A percentile compares a stretch with the other conserved stretches of the same genome.
These are phyloP conservation scores for Xylaria castorea DNA, from an alignment of 495 filamentous ascomycete species.

Conservation along the genomic window DNA sequence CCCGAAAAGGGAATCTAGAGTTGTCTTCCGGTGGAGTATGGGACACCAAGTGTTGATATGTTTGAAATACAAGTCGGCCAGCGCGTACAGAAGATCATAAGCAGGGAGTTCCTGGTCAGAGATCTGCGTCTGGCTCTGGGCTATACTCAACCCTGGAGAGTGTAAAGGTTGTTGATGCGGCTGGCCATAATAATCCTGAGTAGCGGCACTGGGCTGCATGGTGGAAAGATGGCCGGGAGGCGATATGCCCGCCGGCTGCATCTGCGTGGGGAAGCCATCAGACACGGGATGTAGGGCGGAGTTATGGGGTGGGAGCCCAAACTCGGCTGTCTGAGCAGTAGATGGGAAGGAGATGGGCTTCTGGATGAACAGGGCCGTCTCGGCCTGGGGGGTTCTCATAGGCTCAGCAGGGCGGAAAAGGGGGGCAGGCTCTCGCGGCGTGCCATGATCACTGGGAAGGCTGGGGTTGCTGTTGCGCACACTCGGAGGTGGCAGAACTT, in stretches of 20 bases:
- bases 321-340: constrained; percentile 42
- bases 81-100: constrained; percentile 79
- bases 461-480: constrained; percentile 50
- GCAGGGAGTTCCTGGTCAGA: constrained; percentile 80
- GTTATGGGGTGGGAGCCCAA: constrained; percentile 42
- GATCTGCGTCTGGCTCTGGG: constrained; percentile 47
- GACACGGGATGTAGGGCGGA: constrained; percentile 39
- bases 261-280: constrained; percentile 44
- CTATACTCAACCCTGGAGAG: constrained; percentile 52
- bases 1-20: constrained; percentile 82
- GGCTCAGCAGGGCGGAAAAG: constrained; percentile 48
- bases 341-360: constrained; percentile 57
- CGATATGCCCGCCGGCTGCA: constrained; percentile 46
- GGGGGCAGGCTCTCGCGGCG: constrained; percentile 50
- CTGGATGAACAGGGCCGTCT: constrained; percentile 68
- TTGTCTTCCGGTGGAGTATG: constrained; percentile 80
- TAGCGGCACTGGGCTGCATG: constrained; percentile 38
- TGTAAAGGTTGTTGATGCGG: constrained; percentile 47
- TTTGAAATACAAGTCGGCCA: constrained; percentile 88
- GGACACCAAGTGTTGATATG: constrained; percentile 92
- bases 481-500: constrained; percentile 52
- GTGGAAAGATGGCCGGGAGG: constrained; percentile 43
- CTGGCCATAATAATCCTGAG: constrained; percentile 57
- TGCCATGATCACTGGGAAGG: constrained; percentile 54
- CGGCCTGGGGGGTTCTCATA: constrained; percentile 61